Conservation (phyloP, 805 yeast genomes). For the Pichia kluyveri region DNA sequence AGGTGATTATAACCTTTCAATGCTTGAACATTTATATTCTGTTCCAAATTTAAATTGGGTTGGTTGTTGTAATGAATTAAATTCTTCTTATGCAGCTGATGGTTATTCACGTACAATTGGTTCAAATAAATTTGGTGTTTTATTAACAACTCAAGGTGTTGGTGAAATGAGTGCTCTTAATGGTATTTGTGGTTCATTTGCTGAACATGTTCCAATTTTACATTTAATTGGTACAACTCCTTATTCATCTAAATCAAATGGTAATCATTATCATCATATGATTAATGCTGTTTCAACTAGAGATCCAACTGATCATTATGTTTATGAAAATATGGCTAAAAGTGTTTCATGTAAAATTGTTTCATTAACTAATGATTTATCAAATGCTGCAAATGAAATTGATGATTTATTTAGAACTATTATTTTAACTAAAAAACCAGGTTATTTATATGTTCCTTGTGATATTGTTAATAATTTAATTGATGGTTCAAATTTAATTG, state of each 20-base stretch:
- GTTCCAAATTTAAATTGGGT: conserved; percentile 50
- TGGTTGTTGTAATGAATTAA: conserved; percentile 83
- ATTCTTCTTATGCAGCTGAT: conserved; percentile 85
- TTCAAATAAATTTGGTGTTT: conserved; percentile 46
- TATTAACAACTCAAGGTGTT: conserved; percentile 74
- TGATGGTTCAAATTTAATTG: conserved; percentile 23
- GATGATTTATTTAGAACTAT: conserved; percentile 58
- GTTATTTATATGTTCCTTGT: conserved; percentile 69
- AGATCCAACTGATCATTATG: conserved; percentile 51
- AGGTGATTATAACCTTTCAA: conserved; percentile 62
- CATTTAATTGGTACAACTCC: conserved; percentile 81
- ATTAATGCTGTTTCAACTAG: conserved; percentile 39
- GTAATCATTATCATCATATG: conserved; percentile 47
- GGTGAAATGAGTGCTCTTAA: conserved; percentile 83
- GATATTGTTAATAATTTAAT: conserved; percentile 48
- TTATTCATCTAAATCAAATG: conserved; percentile 16
- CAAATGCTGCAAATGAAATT: conserved; percentile 47
- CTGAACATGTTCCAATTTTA: conserved; percentile 70
- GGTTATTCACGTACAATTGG: conserved; percentile 65
- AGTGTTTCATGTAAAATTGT: conserved; percentile 49
- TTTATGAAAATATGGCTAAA: conserved; percentile 55
- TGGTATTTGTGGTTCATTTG: conserved; percentile 75
- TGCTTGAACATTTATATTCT: conserved; percentile 60
- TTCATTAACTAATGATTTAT: conserved; percentile 35
- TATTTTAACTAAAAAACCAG: conserved; percentile 60